Percentiles rank a stretch among this genome's conserved stretches.
These are phyloP conservation scores for Lotmaria passim DNA, from an alignment of 208 protist genomes.

Conservation along the genomic window DNA sequence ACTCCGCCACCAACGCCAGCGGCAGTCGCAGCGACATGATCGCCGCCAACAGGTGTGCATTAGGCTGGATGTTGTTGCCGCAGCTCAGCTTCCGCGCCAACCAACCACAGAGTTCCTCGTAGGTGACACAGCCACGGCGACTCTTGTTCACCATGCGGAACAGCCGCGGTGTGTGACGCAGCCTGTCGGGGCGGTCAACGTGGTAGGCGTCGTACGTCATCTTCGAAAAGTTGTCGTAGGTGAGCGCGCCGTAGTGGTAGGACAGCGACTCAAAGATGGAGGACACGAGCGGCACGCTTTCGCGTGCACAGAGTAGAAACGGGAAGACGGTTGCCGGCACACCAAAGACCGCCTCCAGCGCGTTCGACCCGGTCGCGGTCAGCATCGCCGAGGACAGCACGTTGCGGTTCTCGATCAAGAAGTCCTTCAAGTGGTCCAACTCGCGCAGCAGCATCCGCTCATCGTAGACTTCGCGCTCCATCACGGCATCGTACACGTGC, in stretches of 20 bases:
- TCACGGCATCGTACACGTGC: slow-evolving; percentile 37
- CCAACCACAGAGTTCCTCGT: slow-evolving; percentile 88
- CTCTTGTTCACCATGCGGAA: slow-evolving; percentile 85
- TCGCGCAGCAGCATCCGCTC: slow-evolving; percentile 66
- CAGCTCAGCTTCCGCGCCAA: slow-evolving; percentile 84
- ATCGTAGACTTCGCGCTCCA: slow-evolving; percentile 43
- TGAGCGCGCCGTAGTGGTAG: slow-evolving; percentile 63
- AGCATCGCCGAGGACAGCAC: slow-evolving; percentile 73
- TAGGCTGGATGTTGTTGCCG: slow-evolving; percentile 59
- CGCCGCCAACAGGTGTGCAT: slow-evolving; percentile 73
- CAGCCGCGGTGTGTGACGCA: slow-evolving; percentile 74
- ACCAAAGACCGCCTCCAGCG: slow-evolving; percentile 86
- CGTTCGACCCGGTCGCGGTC: slow-evolving; percentile 71
- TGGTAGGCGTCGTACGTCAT: slow-evolving; percentile 73
- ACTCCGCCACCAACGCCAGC: slow-evolving; percentile 62
- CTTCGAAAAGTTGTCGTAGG: slow-evolving; percentile 63
- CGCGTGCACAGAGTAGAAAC: slow-evolving; percentile 77
- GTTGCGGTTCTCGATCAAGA: slow-evolving; percentile 74
- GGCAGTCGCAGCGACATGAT: slow-evolving; percentile 82
- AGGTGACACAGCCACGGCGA: slow-evolving; percentile 74
- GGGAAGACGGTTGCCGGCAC: slow-evolving; percentile 86
- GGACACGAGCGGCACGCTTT: slow-evolving; percentile 75
- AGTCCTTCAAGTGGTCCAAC: slow-evolving; percentile 74
- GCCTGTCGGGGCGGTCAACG: slow-evolving; percentile 62
- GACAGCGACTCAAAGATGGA: slow-evolving; percentile 60